These are phyloP conservation scores for Colletotrichum sp. DNA, from an alignment of 2,329 filamentous ascomycete species.

Conservation along the genomic window DNA sequence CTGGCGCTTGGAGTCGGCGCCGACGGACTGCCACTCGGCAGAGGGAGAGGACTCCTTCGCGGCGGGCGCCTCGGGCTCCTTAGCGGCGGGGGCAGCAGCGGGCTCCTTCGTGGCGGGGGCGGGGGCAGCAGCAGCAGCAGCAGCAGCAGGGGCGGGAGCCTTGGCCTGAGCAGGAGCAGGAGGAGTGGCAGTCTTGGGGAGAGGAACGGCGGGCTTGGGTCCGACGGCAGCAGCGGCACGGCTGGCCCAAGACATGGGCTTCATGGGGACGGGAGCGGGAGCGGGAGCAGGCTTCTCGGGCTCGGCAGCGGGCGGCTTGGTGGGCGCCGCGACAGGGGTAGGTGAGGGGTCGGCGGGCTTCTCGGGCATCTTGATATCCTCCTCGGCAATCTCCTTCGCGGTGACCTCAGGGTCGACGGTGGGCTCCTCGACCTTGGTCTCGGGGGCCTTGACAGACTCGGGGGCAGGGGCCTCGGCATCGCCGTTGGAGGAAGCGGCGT, in stretches of 20 bases:
- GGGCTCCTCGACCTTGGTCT: constrained; percentile 28
- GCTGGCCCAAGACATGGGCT: constrained; percentile 79
- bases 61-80: constrained; percentile 38
- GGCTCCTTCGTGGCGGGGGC: constrained; percentile 37
- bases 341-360: constrained; percentile 69
- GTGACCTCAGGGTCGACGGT: constrained; percentile 54
- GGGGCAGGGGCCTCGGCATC: constrained; percentile 35
- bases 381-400: constrained; percentile 57
- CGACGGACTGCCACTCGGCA: constrained; percentile 88
- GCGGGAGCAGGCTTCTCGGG: constrained; percentile 47
- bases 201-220: constrained; percentile 55
- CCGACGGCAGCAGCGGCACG: constrained; percentile 64
- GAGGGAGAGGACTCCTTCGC: constrained; percentile 56
- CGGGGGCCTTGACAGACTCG: constrained; percentile 38
- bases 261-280: constrained; percentile 56
- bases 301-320: constrained; percentile 47
- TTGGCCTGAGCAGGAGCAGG: constrained; percentile 57
- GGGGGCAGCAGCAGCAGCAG: constrained; percentile 48
- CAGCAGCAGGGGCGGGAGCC: constrained; percentile 54
- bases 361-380: constrained; percentile 63
- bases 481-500: constrained; percentile 36
- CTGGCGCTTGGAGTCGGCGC: constrained; percentile 83
- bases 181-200: constrained; percentile 63
- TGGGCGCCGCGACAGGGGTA: constrained; percentile 53
- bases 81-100: constrained; percentile 44